Evolutionary conservation across 176 grass and related monocot genomes (phyloP).

Genomic region (Poa pratensis): DNA sequence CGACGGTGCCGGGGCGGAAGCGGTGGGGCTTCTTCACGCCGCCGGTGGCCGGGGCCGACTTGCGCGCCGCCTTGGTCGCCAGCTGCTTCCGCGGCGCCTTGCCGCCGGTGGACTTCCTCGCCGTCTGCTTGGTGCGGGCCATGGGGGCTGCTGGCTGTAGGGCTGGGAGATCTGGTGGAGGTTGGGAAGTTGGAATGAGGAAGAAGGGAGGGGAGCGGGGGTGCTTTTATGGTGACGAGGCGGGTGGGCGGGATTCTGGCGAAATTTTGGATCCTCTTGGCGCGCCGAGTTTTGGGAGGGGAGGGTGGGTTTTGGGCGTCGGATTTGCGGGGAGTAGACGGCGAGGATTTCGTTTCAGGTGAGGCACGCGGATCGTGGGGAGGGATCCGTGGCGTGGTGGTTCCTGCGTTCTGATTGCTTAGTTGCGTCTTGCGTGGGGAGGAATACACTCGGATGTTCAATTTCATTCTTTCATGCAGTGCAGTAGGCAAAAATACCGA

Average conservation of each 20-base stretch:
- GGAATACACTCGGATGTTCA: too few relatives aligned
- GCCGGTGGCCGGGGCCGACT: constrained; percentile 64
- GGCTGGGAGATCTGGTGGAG: not conserved
- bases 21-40: too few relatives aligned
- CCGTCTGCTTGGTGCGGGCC: constrained; percentile 79
- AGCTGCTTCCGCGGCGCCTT: constrained; percentile 72
- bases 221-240: not conserved
- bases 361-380: not conserved
- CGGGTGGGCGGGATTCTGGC: not conserved
- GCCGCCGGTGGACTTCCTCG: constrained; percentile 68
- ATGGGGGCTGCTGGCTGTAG: constrained; percentile 14
- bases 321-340: not conserved
- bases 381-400: not conserved
- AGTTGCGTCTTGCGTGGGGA: too few relatives aligned
- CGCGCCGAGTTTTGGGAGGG: not conserved
- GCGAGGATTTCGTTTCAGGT: fast-evolving
- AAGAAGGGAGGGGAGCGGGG: not conserved
- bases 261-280: not conserved
- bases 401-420: not conserved
- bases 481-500: not conserved
- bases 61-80: constrained; percentile 67
- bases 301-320: not conserved
- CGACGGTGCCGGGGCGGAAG: constrained; percentile 72
- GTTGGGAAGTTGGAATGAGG: not conserved
- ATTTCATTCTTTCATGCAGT: not conserved